phyloP scores from a whole-genome alignment of 805 yeast species.

The Ogataea corticis region DNA sequence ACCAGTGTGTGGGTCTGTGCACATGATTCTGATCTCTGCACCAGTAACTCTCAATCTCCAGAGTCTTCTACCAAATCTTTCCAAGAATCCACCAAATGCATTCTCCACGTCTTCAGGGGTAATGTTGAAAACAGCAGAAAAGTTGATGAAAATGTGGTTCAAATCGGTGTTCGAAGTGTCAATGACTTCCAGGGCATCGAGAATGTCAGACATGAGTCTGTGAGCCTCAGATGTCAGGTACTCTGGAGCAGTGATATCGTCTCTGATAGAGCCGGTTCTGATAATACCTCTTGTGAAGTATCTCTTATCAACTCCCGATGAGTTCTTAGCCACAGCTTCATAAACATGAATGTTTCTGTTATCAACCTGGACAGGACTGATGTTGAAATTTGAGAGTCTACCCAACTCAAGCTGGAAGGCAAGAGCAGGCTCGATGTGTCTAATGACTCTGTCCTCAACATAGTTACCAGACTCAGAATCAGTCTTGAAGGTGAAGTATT shows the following conservation, averaged over 20 bases:
- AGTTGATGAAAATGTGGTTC: slow-evolving; percentile 96
- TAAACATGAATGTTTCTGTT: slow-evolving; percentile 97
- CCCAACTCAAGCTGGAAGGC: slow-evolving; percentile 96
- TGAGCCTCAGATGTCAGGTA: slow-evolving; percentile 95
- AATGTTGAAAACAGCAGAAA: slow-evolving; percentile 92
- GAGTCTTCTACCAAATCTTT: slow-evolving; percentile 93
- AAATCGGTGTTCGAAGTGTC: slow-evolving; percentile 94
- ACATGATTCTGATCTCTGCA: slow-evolving; percentile 95
- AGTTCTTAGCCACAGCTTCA: slow-evolving; percentile 92
- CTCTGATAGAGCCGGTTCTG: slow-evolving; percentile 92
- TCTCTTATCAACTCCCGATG: slow-evolving; percentile 85
- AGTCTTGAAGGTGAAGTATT: slow-evolving; percentile 85
- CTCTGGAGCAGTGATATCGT: slow-evolving; percentile 89
- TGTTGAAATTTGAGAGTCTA: slow-evolving; percentile 90
- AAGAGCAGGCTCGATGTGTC: slow-evolving; percentile 97
- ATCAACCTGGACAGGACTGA: slow-evolving; percentile 92
- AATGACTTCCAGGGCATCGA: slow-evolving; percentile 91
- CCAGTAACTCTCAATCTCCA: slow-evolving; percentile 97
- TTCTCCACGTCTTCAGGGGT: slow-evolving; percentile 95
- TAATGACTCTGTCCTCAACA: slow-evolving; percentile 85
- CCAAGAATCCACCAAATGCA: slow-evolving; percentile 96
- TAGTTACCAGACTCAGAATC: slow-evolving; percentile 63
- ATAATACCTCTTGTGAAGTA: slow-evolving; percentile 97
- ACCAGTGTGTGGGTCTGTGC: slow-evolving; percentile 85
- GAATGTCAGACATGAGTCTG: slow-evolving; percentile 91